Percentiles rank a stretch among this genome's conserved stretches.
These are phyloP conservation scores for Mimosa bimucronata DNA, from an alignment of 306 rosid genomes.

Conservation along the genomic window DNA sequence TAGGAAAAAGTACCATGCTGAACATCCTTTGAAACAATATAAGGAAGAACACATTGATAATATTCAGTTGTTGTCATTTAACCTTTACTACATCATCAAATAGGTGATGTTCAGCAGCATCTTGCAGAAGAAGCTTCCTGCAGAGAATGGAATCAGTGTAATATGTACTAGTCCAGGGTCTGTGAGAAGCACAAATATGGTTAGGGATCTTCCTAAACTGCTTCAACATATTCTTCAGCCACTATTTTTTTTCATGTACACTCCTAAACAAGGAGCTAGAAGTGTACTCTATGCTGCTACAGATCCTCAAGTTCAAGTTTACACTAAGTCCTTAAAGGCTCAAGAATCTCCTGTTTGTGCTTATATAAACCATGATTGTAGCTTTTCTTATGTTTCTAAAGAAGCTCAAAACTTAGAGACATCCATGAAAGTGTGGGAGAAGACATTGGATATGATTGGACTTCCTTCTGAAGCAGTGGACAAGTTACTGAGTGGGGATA, in stretches of 20 bases:
- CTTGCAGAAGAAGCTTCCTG: not conserved
- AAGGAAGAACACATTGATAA: too few species aligned
- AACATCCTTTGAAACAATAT: too few species aligned
- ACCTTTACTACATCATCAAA: not conserved
- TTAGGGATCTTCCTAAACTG: not conserved
- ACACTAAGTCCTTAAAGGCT: not conserved
- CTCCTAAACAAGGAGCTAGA: not conserved
- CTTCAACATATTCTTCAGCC: not conserved
- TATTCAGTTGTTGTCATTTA: too few species aligned
- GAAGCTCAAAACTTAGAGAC: not conserved
- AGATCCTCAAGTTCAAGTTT: not conserved
- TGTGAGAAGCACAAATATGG: not conserved
- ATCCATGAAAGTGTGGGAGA: not conserved
- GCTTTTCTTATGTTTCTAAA: not conserved
- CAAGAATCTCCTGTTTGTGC: constrained; percentile 2
- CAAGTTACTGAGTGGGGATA: not conserved
- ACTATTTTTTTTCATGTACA: not conserved
- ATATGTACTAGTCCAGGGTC: not conserved
- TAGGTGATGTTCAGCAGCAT: constrained; percentile 6
- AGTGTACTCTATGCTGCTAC: not conserved
- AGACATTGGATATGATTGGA: not conserved
- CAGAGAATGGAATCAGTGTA: not conserved
- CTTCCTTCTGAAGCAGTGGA: not conserved
- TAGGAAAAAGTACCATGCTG: too few species aligned
- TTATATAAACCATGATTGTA: not conserved